phyloP scores from a whole-genome alignment of 345 rosid species.

The Cardiospermum halicacabum region DNA sequence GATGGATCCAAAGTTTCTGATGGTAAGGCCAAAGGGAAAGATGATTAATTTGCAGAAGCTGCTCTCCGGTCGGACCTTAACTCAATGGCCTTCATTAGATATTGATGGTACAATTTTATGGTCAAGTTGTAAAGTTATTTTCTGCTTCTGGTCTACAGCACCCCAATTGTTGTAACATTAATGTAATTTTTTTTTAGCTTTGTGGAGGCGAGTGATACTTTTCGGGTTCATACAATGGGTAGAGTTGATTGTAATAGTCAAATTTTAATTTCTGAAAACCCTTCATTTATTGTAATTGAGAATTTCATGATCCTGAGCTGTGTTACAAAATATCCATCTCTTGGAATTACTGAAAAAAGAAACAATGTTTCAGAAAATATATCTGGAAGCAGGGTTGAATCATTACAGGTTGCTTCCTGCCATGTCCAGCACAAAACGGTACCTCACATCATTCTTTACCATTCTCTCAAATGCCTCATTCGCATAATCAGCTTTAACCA shows the following conservation, averaged over 20 bases:
- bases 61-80: conserved; percentile 7
- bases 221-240: background rate
- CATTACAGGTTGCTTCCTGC: conserved; percentile 43
- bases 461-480: conserved; percentile 56
- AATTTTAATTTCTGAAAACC: background rate
- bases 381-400: background rate
- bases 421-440: conserved; percentile 56
- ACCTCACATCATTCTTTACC: conserved; percentile 58
- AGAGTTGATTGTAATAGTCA: background rate
- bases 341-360: background rate
- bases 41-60: conserved; percentile 30
- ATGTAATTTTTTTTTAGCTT: conserved; percentile 15
- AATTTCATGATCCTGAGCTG: background rate
- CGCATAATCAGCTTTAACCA: conserved; percentile 48
- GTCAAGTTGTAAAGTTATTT: conserved; percentile 1
- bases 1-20: conserved; percentile 53
- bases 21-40: conserved; percentile 72
- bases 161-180: conserved; percentile 29
- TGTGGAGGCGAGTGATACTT: background rate
- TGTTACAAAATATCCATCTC: background rate
- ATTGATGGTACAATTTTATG: conserved; percentile 4
- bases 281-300: background rate
- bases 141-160: conserved; percentile 14
- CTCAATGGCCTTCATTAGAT: background rate
- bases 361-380: background rate